phyloP scores from a whole-genome alignment of 257 asterid genomes.

The Henckelia pumila region DNA sequence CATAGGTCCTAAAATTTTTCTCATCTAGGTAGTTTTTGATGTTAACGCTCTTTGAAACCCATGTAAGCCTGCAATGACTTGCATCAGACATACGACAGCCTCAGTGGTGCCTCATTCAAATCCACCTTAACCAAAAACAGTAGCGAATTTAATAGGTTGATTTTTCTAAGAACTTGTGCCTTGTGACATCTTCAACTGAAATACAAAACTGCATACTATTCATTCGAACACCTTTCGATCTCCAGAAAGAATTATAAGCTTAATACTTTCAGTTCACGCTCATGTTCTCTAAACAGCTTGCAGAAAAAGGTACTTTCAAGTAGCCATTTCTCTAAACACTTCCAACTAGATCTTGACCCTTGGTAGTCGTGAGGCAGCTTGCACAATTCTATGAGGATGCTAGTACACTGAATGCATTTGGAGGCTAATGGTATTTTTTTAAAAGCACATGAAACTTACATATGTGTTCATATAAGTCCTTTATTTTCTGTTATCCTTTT shows the following conservation, averaged over 20 bases:
- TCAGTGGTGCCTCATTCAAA: background rate
- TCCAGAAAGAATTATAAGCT: background rate
- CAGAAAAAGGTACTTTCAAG: background rate
- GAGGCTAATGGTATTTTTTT: background rate
- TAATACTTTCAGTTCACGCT: background rate
- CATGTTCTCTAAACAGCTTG: background rate
- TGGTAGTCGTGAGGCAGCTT: constrained; percentile 5
- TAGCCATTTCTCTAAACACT: background rate
- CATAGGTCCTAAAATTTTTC: background rate
- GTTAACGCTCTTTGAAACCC: background rate
- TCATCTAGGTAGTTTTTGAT: background rate
- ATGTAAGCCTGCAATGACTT: background rate
- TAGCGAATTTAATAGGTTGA: background rate
- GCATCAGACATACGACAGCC: background rate
- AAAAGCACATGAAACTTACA: background rate
- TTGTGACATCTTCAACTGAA: no score
- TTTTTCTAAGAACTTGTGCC: background rate
- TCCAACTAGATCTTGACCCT: background rate
- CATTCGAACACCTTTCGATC: background rate
- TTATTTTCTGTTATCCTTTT: background rate
- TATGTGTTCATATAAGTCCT: background rate
- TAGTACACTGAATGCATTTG: background rate
- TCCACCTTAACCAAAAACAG: background rate
- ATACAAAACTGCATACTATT: no score
- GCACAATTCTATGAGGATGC: background rate